Evolutionary conservation across 2,329 filamentous ascomycete species (phyloP), one percentile per base, ranked within the genome.

Genomic region (Nemania sp.): DNA sequence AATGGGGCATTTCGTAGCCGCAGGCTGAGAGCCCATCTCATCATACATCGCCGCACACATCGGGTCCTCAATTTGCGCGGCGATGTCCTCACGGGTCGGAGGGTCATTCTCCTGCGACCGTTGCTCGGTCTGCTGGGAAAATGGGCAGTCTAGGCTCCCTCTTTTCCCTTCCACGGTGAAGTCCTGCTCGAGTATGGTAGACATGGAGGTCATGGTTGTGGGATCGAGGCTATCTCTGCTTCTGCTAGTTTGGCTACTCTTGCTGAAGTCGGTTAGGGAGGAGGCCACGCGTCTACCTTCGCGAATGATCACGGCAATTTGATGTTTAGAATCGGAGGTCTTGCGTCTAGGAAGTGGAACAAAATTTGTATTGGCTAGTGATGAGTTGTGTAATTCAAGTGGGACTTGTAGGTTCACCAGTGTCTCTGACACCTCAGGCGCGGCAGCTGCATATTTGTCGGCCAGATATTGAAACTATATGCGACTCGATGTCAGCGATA

Each of bases 131-230:
- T 50, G 58, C 25, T 65, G 67, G 17, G 80, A 88, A 75, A 96
- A 97, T 0, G 93, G 93, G 76, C 93, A 97, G 67, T 86, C 85
- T 53, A 97, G 79, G 65, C 84, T 85, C 68, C 92, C 91, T 69
- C 90, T 91, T 68, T 86, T 86, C 71, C 93, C 93, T 72, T 88
- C 82, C 35, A 93, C 90, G 17, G 93, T 97, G 70, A 97, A 97
- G 76, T 97, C 93, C 77, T 90, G 90, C 78, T 97, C 93, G 72
- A 96, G 78, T 39, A 86, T 81, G 51, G 84, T 87, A 54, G 87
- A 87, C 73, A 85, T 80, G 63, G 87, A 84, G 17, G 86, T 87
- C 71, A 77, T 75, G 54, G 77, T 76, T 35, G 78, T 78, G 47
- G 77, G 78, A 17, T 81, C 81, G 39, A 75, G 70, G 10, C 78